phyloP scores from a whole-genome alignment of 768 basidiomycete genomes.

The Lactarius trivialis region DNA sequence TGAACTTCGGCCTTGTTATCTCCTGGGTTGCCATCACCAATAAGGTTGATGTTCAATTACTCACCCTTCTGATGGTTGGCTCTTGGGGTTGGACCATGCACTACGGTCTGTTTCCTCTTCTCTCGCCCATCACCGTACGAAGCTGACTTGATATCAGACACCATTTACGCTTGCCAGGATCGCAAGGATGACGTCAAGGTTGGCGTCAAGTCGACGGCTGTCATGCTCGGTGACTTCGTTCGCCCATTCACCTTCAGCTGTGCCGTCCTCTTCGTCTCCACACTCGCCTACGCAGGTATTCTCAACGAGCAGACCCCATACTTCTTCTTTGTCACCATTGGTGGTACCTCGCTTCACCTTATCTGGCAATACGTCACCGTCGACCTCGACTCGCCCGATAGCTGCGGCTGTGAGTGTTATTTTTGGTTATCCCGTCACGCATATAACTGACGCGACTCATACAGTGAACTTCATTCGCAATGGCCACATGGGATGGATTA shows the following conservation, averaged over 20 bases:
- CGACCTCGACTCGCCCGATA: conserved; percentile 23
- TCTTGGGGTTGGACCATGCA: conserved; percentile 37
- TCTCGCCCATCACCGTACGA: neutral
- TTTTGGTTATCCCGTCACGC: no score
- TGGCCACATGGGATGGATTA: conserved; percentile 23
- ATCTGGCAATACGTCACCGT: conserved; percentile 26
- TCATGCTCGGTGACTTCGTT: conserved; percentile 61
- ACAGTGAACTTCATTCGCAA: conserved; percentile 22
- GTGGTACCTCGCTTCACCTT: conserved; percentile 24
- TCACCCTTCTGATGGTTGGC: conserved; percentile 22
- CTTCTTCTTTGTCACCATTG: conserved; percentile 23
- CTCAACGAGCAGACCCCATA: conserved; percentile 29
- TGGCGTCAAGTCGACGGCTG: conserved; percentile 68
- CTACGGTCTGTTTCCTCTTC: conserved; percentile 29
- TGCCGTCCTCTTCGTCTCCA: conserved; percentile 44
- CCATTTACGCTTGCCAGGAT: conserved; percentile 76
- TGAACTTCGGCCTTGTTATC: conserved; percentile 47
- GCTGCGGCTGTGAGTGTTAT: conserved; percentile 22
- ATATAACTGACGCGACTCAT: neutral
- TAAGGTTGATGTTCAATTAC: conserved; percentile 25
- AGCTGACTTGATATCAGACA: conserved; percentile 33
- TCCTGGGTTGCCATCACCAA: conserved; percentile 43
- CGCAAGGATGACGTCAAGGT: conserved; percentile 64
- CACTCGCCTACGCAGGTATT: conserved; percentile 49
- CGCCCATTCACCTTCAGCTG: conserved; percentile 50